Base-by-base conservation (phyloP, 768 basidiomycete genomes). In the Pleurotus cornucopiae region DNA sequence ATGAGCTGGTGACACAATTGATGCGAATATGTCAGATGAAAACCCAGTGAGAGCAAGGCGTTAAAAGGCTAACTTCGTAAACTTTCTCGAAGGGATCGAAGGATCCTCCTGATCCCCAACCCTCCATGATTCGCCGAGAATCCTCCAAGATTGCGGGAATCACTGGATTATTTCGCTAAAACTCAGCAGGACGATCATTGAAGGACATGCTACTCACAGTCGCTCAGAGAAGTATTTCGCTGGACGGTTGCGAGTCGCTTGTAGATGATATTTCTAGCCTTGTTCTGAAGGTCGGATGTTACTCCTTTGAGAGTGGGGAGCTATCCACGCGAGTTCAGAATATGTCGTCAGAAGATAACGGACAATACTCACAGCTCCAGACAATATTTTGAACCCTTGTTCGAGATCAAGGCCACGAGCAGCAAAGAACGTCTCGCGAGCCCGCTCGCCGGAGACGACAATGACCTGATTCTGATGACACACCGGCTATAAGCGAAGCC, bases 371-470 rank as follows among this genome's bases (percentile, higher is more conserved):
- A 90, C 89, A 55, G 86, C 88, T 49, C 88, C 89, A 49, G 86
- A 88, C 58, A 91, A 77, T 63, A 88, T 80, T 63, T 84, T 87
- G 76, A 89, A 91, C 4, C 88, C 89, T 73, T 89, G 87, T 41
- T 83, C 85, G 49, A 91, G 78, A 68, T 90, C 87, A 59, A 91
- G 80, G 18, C 80, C 80, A 69, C 82, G 84, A 55, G 85, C 81
- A 2, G 78, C 77, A 63, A 90, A 88, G 70, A 90, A 90, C 2
- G 82, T 76, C 55, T 80, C 78, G 55, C 89, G 76, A 13, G 82
- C 89, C 34, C 74, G 76, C 64, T 89, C 86, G 52, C 89, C 89
- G 40, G 89, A 90, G 40, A 91, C 79, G 34, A 86, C 88, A 52
- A 91, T 76, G 61, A 91, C 87, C 3, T 78, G 84, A 60, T 86